Evolutionary conservation across 2,329 filamentous ascomycete species (phyloP), one percentile per base, ranked within the genome.

Genomic region (Ophioceras dolichostomum): DNA sequence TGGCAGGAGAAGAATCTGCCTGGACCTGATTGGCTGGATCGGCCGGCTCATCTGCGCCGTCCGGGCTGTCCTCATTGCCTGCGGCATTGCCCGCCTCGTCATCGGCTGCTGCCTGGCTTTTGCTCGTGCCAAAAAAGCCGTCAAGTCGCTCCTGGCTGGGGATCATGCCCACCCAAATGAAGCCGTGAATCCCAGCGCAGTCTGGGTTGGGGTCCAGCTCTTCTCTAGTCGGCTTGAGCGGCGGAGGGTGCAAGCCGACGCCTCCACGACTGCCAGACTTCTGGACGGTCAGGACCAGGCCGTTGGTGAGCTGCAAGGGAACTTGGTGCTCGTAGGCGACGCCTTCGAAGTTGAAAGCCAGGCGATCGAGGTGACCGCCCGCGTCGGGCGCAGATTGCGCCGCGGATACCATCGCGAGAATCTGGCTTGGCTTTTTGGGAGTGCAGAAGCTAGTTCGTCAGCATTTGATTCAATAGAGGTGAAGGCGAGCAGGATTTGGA

Each of bases 101-200:
- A 46, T 60, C n/a, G 60, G 60, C n/a, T 47, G 56, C 21, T 39
- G 26, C n/a, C 22, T 36, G 13, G 17, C 10, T 10, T 3, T 29
- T 27, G 7, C 36, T n/a, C n/a, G 5, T 37, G n/a, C n/a, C n/a
- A n/a, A n/a, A n/a, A n/a, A n/a, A n/a, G n/a, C n/a, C n/a, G n/a
- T n/a, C 33, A 27, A 36, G 20, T 2, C 5, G 26, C 18, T 12
- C n/a, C n/a, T 36, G 14, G 34, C 34, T 28, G 5, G 34, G 34
- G 9, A 13, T 28, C 34, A 36, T 36, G 24, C 34, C 34, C 10
- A 36, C n/a, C 34, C 34, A 36, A 12, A 36, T 16, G 18, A 9
- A 36, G 34, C 34, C 34, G 8, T 19, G 10, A 8, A 14, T 13
- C 5, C 19, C 22, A 10, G 6, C 16, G 12, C 18, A 13, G 19